Conservation (phyloP, 768 basidiomycete genomes). For the Fibroporia radiculosa region DNA sequence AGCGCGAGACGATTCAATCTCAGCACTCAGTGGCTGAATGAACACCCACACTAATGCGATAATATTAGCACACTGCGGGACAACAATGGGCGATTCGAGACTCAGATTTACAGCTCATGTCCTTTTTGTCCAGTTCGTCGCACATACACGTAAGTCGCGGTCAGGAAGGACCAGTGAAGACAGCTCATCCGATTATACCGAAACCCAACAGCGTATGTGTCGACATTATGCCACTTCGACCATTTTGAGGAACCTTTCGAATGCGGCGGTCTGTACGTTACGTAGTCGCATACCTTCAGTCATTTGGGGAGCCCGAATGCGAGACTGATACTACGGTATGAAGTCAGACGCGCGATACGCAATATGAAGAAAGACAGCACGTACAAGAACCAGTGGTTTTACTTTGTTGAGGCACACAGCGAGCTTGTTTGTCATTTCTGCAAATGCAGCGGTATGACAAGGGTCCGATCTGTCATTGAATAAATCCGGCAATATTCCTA, state of each 20-base stretch:
- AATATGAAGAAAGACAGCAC: slow-evolving; percentile 21
- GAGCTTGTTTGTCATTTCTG: slow-evolving; percentile 65
- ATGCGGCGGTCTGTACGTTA: slow-evolving; percentile 57
- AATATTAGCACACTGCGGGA: no score
- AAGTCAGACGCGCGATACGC: background rate
- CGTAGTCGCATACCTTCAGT: slow-evolving; percentile 53
- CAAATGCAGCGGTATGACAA: slow-evolving; percentile 63
- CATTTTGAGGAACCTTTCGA: slow-evolving; percentile 57
- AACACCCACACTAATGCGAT: no score
- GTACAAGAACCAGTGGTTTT: slow-evolving; percentile 53
- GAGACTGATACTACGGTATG: slow-evolving; percentile 28
- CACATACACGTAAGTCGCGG: no score
- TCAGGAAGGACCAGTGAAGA: no score
- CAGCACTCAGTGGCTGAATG: no score
- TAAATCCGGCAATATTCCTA: slow-evolving; percentile 62
- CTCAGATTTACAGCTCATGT: no score
- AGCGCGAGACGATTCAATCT: no score
- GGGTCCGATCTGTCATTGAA: slow-evolving; percentile 48
- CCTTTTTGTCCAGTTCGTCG: no score
- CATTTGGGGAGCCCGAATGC: slow-evolving; percentile 36
- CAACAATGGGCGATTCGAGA: no score
- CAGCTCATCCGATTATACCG: no score
- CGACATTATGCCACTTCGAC: slow-evolving; percentile 31
- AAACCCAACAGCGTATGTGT: no score
- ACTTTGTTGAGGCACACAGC: slow-evolving; percentile 51